phyloP scores from a whole-genome alignment of 1,284 basidiomycete genomes.

The Austroboletus novae-zelandiae region DNA sequence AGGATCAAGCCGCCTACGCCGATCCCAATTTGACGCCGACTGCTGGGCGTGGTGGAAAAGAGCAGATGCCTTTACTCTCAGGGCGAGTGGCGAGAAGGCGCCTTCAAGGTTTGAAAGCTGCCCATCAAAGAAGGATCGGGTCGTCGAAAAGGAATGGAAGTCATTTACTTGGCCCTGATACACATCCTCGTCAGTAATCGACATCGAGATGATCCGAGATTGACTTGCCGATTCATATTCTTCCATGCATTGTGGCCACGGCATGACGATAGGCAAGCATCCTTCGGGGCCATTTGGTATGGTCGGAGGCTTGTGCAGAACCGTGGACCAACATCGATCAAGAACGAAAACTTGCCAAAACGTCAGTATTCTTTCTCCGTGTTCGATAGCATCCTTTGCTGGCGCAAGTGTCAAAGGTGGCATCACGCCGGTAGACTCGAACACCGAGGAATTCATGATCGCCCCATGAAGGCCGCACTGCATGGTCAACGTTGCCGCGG shows the following conservation, averaged over 20 bases:
- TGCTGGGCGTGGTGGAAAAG: conserved; percentile 65
- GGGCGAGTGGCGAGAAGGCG: conserved; percentile 59
- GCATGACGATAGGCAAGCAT: conserved; percentile 53
- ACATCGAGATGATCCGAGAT: conserved; percentile 5
- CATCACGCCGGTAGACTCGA: conserved; percentile 34
- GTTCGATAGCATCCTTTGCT: conserved; percentile 51
- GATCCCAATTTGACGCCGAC: conserved; percentile 57
- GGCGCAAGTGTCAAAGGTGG: conserved; percentile 53
- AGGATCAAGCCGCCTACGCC: conserved; percentile 42
- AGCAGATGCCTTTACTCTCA: conserved; percentile 73
- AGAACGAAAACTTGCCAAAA: conserved; percentile 73
- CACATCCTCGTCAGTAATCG: conserved; percentile 13
- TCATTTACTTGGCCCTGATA: conserved; percentile 55
- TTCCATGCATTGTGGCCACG: conserved; percentile 62
- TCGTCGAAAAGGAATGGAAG: conserved; percentile 51
- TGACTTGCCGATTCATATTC: conserved; percentile 55
- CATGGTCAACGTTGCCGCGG: conserved; percentile 63
- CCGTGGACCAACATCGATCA: conserved; percentile 66
- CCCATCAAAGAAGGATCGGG: conserved; percentile 59
- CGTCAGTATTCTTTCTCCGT: conserved; percentile 61
- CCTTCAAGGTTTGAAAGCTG: conserved; percentile 46
- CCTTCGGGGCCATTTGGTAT: conserved; percentile 49
- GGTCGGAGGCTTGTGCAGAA: conserved; percentile 53
- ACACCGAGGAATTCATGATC: conserved; percentile 38
- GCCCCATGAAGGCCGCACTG: conserved; percentile 63